phyloP scores from a whole-genome alignment of 1,284 basidiomycete genomes.

The Pseudozyma sp. region DNA sequence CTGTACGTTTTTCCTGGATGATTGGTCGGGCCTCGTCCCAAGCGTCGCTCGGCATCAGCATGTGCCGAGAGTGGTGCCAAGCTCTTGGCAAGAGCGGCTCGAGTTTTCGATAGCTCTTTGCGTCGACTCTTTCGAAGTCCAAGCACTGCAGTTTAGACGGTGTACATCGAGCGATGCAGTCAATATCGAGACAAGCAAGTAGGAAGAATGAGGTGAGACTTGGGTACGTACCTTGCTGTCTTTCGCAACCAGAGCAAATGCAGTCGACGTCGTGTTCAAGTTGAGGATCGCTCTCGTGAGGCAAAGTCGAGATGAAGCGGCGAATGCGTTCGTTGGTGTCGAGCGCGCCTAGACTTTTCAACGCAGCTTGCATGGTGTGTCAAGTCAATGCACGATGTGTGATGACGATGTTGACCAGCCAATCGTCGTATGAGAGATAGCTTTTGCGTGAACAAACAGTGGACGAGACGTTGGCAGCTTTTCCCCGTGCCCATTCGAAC shows the following conservation, averaged over 20 bases:
- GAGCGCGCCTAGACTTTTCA: slow-evolving; percentile 8
- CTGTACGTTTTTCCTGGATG: neutral
- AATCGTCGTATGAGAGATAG: too few species aligned
- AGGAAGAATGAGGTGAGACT: neutral
- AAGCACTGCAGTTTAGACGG: slow-evolving; percentile 11
- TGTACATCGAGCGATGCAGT: neutral
- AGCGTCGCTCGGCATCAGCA: too few species aligned
- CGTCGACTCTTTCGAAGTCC: slow-evolving; percentile 15
- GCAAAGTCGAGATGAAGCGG: slow-evolving; percentile 4
- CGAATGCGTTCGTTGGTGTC: slow-evolving; percentile 8
- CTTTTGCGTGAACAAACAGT: too few species aligned
- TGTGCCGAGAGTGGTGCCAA: neutral
- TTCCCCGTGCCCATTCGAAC: too few species aligned
- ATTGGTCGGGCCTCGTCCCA: neutral
- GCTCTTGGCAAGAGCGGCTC: neutral
- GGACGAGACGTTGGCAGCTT: too few species aligned
- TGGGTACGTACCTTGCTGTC: slow-evolving; percentile 16
- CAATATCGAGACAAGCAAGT: neutral
- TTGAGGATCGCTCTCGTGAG: neutral
- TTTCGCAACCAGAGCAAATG: slow-evolving; percentile 14
- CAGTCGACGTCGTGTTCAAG: slow-evolving; percentile 13
- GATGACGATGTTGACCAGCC: too few species aligned
- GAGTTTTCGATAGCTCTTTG: neutral
- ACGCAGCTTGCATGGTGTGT: slow-evolving; percentile 22
- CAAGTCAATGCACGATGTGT: too few species aligned